Evolutionary conservation across 2,329 filamentous ascomycete species (phyloP).

Genomic region (Venturia oleaginea): DNA sequence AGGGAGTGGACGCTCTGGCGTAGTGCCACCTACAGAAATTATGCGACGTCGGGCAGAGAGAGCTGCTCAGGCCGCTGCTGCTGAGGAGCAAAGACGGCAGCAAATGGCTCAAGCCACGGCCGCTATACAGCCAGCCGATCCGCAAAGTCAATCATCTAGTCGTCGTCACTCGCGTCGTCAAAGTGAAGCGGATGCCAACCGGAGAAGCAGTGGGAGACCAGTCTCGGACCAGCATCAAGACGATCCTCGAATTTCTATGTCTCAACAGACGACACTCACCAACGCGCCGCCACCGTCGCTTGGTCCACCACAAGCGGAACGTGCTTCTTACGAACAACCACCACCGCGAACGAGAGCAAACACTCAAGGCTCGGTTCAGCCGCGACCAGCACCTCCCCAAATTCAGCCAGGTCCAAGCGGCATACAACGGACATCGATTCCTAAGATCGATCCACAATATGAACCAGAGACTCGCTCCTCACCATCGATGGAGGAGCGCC

Average conservation of each 20-base stretch:
- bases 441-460: neutral
- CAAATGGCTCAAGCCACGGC: conserved; percentile 34
- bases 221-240: neutral
- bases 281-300: neutral
- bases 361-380: conserved; percentile 7
- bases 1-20: conserved; percentile 34
- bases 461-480: neutral
- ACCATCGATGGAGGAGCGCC: neutral
- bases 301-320: conserved; percentile 1
- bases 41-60: conserved; percentile 79
- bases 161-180: neutral
- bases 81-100: conserved; percentile 33
- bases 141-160: conserved; percentile 4
- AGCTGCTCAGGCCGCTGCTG: conserved; percentile 57
- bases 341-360: conserved; percentile 5
- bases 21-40: conserved; percentile 79
- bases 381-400: neutral
- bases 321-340: conserved; percentile 1
- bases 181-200: neutral
- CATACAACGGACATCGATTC: conserved; percentile 4
- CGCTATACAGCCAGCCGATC: conserved; percentile 42
- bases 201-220: conserved; percentile 4
- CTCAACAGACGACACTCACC: neutral
- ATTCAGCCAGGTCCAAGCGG: conserved; percentile 9
- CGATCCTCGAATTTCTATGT: neutral